These are phyloP conservation scores for Kwoniella pini DNA, from an alignment of 768 basidiomycete genomes.

Conservation along the genomic window DNA sequence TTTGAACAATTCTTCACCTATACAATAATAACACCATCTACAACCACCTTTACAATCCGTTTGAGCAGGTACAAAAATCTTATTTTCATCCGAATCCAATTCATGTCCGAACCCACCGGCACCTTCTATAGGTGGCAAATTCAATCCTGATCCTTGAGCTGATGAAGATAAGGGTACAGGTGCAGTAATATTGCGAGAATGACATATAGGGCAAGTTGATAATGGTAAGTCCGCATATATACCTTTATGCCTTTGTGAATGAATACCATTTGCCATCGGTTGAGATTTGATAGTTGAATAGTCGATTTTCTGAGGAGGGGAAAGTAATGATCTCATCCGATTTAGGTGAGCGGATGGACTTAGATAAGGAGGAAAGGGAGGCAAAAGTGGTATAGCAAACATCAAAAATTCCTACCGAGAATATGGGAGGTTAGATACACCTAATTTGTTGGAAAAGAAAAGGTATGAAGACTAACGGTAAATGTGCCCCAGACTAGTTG, in stretches of 20 bases:
- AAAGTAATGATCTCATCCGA: constrained; percentile 24
- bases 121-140: constrained; percentile 23
- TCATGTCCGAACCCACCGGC: constrained; percentile 46
- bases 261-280: neutral
- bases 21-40: constrained; percentile 89
- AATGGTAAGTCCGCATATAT: constrained; percentile 69
- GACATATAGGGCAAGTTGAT: constrained; percentile 86
- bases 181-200: constrained; percentile 32
- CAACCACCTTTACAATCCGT: constrained; percentile 70
- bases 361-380: constrained; percentile 56
- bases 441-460: too few relatives aligned
- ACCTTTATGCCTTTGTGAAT: constrained; percentile 45
- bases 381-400: constrained; percentile 84
- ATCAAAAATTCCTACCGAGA: constrained; percentile 81
- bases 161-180: constrained; percentile 61
- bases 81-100: constrained; percentile 66
- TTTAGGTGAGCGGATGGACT: constrained; percentile 18
- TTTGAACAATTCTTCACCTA: constrained; percentile 73
- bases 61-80: constrained; percentile 69
- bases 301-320: constrained; percentile 18
- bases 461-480: constrained; percentile 70
- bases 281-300: constrained; percentile 23
- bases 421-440: too few relatives aligned
- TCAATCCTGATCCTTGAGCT: constrained; percentile 22
- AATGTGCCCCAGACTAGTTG: constrained; percentile 99